Percentiles rank a stretch among this genome's conserved stretches.
Evolutionary conservation across 805 yeast species (phyloP).

Genomic region (Myxozyma monticola): DNA sequence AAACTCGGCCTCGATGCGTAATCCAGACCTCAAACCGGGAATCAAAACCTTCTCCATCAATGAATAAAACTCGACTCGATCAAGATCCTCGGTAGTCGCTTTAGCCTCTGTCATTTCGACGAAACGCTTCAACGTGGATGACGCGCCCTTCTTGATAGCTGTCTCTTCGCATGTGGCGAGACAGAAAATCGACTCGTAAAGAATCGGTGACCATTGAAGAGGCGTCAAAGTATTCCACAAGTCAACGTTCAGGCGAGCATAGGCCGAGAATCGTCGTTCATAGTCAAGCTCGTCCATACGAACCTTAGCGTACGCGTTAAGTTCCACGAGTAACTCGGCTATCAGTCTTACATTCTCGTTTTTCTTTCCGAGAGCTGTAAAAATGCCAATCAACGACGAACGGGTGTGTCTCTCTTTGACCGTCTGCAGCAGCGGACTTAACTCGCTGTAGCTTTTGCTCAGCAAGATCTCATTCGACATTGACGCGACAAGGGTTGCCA

Average conservation of each 20-base stretch:
- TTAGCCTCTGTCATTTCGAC: constrained; percentile 52
- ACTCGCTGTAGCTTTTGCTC: constrained; percentile 45
- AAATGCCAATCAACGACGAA: constrained; percentile 57
- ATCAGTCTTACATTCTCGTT: constrained; percentile 48
- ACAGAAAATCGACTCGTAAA: constrained; percentile 66
- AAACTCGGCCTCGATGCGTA: constrained; percentile 59
- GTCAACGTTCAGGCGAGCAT: constrained; percentile 60
- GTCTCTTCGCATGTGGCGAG: constrained; percentile 77
- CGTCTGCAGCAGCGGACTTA: constrained; percentile 59
- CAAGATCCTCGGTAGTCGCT: constrained; percentile 45
- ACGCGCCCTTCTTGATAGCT: constrained; percentile 75
- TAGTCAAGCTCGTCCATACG: constrained; percentile 77
- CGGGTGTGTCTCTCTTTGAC: constrained; percentile 66
- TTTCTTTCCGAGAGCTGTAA: constrained; percentile 57
- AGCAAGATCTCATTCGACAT: constrained; percentile 46
- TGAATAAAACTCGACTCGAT: constrained; percentile 33
- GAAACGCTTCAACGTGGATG: constrained; percentile 61
- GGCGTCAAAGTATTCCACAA: constrained; percentile 48
- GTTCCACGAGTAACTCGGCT: constrained; percentile 55
- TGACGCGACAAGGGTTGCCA: constrained; percentile 7
- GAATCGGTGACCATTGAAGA: constrained; percentile 75
- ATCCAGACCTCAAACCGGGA: constrained; percentile 66
- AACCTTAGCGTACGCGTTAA: constrained; percentile 66
- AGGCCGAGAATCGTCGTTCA: constrained; percentile 69
- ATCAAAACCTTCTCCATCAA: constrained; percentile 54